Evolutionary conservation across 257 asterid genomes (phyloP), one percentile per base, ranked within the genome.

Genomic region (Verbena officinalis): DNA sequence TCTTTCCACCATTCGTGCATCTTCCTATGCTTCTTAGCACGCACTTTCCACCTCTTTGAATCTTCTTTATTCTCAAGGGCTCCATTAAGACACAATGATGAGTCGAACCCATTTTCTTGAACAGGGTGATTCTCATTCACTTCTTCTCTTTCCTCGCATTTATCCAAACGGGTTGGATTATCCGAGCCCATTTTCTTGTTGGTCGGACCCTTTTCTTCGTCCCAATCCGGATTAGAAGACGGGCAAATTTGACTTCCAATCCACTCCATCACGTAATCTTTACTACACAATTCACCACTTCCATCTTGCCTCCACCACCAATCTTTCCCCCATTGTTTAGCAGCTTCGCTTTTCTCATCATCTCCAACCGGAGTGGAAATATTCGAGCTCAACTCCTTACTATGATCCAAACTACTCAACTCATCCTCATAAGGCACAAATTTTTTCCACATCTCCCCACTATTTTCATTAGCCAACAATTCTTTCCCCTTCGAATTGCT

Each of bases 301-400:
- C 96, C 99, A 69, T 93, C 99, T 67, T 93, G 97, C 64, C 45
- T 93, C 99, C 99, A 93, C 99, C 99, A 93, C 99, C 99, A 93
- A 64, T 90, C 97, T 64, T 88, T 87, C 24, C 97, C 97, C 99
- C 96, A 88, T 43, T 80, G 96, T 67, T 84, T 89, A 6, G 74
- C 61, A 19, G 82, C 76, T 13, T 0, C 63, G 20, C 66, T 53
- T 9, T 17, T 24, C 2, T 48, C 63, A 59, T 78, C 82, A 55
- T 78, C 83, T 68, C 72, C 74, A 36, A 44, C 65, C 16, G 44
- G 13, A 17, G 59, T 39, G 31, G 49, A 65, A 43, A 44, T 59
- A 68, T 71, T 81, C 71, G 61, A 72, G 54, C 72, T 75, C 74
- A 84, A 63, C 84, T 85, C 87, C 72, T 80, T 80, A 48, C 85